Evolutionary conservation across 257 asterid genomes (phyloP).

Genomic region (Coffea eugenioides): DNA sequence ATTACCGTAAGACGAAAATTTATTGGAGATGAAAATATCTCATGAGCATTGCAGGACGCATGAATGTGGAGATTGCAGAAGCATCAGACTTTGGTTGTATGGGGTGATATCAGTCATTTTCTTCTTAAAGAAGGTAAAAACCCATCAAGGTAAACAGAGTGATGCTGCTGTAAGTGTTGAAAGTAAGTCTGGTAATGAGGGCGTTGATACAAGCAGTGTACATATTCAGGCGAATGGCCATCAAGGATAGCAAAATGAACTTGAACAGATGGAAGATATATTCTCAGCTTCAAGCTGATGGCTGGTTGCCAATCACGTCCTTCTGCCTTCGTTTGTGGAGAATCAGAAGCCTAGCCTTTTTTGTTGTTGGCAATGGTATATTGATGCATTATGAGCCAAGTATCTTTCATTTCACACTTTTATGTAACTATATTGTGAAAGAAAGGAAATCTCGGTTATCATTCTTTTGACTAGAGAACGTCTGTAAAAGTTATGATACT

Average conservation of each 20-base stretch:
- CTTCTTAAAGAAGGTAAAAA: conserved; percentile 1
- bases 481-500: background rate
- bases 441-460: background rate
- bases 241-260: conserved; percentile 11
- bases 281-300: conserved; percentile 8
- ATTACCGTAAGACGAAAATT: background rate
- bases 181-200: conserved; percentile 30
- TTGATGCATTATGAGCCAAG: background rate
- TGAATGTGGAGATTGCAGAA: background rate
- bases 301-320: background rate
- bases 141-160: conserved; percentile 50
- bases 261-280: background rate
- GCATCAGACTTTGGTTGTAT: background rate
- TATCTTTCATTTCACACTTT: background rate
- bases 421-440: background rate
- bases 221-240: conserved; percentile 27
- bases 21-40: background rate
- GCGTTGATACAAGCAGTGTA: conserved; percentile 23
- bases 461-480: background rate
- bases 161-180: conserved; percentile 28
- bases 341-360: background rate
- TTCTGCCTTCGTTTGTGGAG: background rate
- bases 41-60: background rate
- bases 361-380: background rate
- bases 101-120: background rate